A percentile compares a stretch with the other conserved stretches of the same genome.
phyloP scores from a whole-genome alignment of 768 basidiomycete genomes.

The Tulasnella sp. region DNA sequence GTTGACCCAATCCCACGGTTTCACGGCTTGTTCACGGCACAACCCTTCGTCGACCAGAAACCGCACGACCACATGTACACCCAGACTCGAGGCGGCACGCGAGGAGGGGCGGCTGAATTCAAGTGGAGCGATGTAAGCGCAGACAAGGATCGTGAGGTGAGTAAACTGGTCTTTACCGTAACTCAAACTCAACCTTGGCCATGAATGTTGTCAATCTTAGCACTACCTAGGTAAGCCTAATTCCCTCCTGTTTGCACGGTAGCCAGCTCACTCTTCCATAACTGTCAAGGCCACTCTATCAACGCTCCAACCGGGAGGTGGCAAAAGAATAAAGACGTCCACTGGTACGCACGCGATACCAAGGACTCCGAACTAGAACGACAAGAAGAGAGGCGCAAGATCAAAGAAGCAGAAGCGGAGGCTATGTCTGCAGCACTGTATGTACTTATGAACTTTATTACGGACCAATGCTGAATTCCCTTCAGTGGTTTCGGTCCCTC shows the following conservation, averaged over 20 bases:
- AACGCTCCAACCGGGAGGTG: slow-evolving; percentile 92
- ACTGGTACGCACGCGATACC: slow-evolving; percentile 79
- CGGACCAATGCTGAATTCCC: not conserved
- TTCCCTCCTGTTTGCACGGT: not conserved
- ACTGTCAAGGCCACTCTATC: slow-evolving; percentile 60
- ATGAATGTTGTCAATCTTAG: slow-evolving; percentile 29
- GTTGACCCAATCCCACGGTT: not conserved
- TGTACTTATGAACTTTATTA: slow-evolving; percentile 20
- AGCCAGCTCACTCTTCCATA: not conserved
- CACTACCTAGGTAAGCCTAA: slow-evolving; percentile 50
- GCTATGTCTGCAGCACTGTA: slow-evolving; percentile 71
- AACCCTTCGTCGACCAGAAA: not conserved
- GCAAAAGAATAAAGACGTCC: slow-evolving; percentile 96
- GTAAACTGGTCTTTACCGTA: slow-evolving; percentile 10
- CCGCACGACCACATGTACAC: slow-evolving; percentile 2
- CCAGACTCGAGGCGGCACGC: slow-evolving; percentile 54
- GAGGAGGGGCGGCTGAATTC: slow-evolving; percentile 84
- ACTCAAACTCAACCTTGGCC: not conserved
- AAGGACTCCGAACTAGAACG: slow-evolving; percentile 35
- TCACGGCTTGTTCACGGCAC: not conserved
- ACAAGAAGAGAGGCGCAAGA: slow-evolving; percentile 57
- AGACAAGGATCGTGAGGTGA: slow-evolving; percentile 85
- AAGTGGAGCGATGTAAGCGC: slow-evolving; percentile 84
- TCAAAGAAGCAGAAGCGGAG: slow-evolving; percentile 85
- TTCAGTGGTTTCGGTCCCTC: slow-evolving; percentile 58